Conservation (phyloP, 257 asterid species). For the Solanum paucissectum region DNA sequence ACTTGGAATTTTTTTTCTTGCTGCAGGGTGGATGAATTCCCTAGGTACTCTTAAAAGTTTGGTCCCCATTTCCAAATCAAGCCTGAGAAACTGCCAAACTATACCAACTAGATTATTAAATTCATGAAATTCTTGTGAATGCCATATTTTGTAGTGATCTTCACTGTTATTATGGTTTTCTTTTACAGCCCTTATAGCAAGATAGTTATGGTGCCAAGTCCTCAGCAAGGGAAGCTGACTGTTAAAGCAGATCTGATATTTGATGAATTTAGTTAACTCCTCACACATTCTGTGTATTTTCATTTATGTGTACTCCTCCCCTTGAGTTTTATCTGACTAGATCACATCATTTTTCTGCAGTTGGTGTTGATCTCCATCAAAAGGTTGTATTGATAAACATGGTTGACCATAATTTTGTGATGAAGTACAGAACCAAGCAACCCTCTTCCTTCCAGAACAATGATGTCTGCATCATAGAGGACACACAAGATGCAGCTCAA, state of each 20-base stretch:
- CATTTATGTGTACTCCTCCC: background rate
- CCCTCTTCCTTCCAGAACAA: constrained; percentile 29
- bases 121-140: background rate
- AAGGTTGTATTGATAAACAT: constrained; percentile 53
- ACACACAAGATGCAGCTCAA: constrained; percentile 20
- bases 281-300: background rate
- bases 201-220: constrained; percentile 42
- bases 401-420: constrained; percentile 14
- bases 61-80: constrained; percentile 1
- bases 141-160: background rate
- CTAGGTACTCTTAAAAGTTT: constrained; percentile 41
- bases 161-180: constrained; percentile 9
- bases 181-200: constrained; percentile 72
- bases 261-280: constrained; percentile 62
- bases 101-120: background rate
- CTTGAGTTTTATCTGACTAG: background rate
- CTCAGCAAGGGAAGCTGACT: constrained; percentile 65
- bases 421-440: constrained; percentile 25
- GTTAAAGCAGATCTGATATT: constrained; percentile 74
- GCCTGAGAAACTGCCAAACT: background rate
- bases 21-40: constrained; percentile 81
- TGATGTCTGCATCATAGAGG: constrained; percentile 27
- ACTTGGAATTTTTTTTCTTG: constrained; percentile 6
- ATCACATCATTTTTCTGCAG: constrained; percentile 31
- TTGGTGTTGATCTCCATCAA: constrained; percentile 83